Evolutionary conservation across 2,329 filamentous ascomycete species (phyloP), one percentile per base, ranked within the genome.

Genomic region (Pseudohalonectria lignicola): DNA sequence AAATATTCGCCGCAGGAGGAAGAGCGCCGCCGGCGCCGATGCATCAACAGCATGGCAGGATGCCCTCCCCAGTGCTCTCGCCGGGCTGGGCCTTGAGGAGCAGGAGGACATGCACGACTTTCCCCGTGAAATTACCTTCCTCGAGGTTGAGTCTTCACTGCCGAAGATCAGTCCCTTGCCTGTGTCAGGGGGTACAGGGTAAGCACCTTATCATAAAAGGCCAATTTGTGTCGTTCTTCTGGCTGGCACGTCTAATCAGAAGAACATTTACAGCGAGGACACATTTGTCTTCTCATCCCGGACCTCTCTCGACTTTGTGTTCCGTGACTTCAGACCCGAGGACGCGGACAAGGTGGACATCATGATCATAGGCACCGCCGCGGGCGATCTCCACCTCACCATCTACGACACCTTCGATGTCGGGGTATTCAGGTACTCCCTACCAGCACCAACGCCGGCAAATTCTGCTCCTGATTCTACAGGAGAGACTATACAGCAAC

Each of bases 391-490:
- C 11, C 81, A 90, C 52, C 65, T 93, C 15, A 85, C 79, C 47
- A 86, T 94, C 34, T 90, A 90, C 54, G 83, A 94, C 55, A 88
- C 83, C 5, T 86, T 94, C 49, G 71, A 83, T 42, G 80, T 93
- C 41, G 85, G 86, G 4, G 70, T 61, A 11, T 79, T 87, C 43
- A 56, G 62, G 41, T 67, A 70, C 40, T 69, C 64, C 20, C 53
- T 56, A 2, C 62, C 59, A 4, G 50, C 44, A 16, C 40, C 34
- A 5, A 11, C 19, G 15, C 30, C 31, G 8, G 16, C 20, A 1
- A n/a, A n/a, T n/a, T n/a, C n/a, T n/a, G n/a, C n/a, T n/a, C n/a
- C n/a, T n/a, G n/a, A n/a, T n/a, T n/a, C n/a, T n/a, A n/a, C n/a
- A n/a, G n/a, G n/a, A n/a, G n/a, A n/a, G n/a, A n/a, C n/a, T n/a